Evolutionary conservation across 257 asterid genomes (phyloP).

Genomic region (Cruciata laevipes): DNA sequence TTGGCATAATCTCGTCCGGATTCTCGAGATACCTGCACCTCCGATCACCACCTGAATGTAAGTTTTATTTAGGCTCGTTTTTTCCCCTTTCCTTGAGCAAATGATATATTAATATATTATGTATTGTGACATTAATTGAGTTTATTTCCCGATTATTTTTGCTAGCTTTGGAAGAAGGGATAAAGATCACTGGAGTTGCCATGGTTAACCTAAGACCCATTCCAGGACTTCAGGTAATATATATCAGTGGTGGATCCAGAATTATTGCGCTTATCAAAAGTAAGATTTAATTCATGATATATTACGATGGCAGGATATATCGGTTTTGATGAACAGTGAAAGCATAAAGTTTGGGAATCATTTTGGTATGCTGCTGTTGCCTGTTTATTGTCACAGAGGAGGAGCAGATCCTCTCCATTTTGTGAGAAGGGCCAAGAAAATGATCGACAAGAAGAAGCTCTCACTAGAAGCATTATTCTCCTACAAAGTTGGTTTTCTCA

Average conservation of each 20-base stretch:
- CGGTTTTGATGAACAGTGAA: conserved; percentile 33
- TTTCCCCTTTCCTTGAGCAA: not conserved
- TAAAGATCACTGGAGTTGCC: conserved; percentile 62
- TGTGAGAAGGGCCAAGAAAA: conserved; percentile 59
- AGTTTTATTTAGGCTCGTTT: not conserved
- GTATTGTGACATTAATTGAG: not conserved
- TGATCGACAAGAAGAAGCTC: conserved; percentile 71
- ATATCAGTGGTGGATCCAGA: too few relatives aligned
- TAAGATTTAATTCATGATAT: too few relatives aligned
- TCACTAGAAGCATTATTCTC: conserved; percentile 67
- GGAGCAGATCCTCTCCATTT: conserved; percentile 44
- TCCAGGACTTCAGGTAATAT: conserved; percentile 58
- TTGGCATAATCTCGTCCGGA: conserved; percentile 68
- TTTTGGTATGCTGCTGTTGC: conserved; percentile 65
- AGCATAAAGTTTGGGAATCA: conserved; percentile 54
- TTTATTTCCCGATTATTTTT: not conserved
- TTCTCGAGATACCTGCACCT: conserved; percentile 55
- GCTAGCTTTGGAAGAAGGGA: conserved; percentile 44
- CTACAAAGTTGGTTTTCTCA: conserved; percentile 35
- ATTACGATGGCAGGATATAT: conserved; percentile 34
- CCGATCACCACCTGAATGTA: conserved; percentile 52
- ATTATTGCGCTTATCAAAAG: too few relatives aligned
- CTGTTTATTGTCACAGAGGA: conserved; percentile 39
- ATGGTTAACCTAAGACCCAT: conserved; percentile 74
- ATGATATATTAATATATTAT: not conserved